phyloP scores from a whole-genome alignment of 352 stramenopile species.

The Peronospora destructor region DNA sequence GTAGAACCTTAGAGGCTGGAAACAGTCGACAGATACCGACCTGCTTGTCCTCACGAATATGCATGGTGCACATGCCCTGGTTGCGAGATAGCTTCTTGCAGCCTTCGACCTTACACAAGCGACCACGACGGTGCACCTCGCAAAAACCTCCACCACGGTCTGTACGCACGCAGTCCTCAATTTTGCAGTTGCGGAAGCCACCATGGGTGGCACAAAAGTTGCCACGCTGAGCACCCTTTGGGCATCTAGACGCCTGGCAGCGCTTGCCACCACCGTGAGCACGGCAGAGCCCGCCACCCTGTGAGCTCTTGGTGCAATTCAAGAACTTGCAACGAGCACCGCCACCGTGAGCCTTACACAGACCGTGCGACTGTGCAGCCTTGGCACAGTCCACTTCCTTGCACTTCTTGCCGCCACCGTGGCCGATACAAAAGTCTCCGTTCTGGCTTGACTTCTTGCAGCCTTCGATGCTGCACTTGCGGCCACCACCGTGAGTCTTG shows the following conservation, averaged over 20 bases:
- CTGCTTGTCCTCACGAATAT: conserved; percentile 84
- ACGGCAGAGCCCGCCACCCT: conserved; percentile 68
- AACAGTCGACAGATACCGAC: conserved; percentile 6
- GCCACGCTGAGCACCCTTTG: conserved; percentile 74
- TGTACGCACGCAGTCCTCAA: conserved; percentile 74
- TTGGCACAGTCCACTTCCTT: conserved; percentile 78
- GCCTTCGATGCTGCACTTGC: conserved; percentile 78
- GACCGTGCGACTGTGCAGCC: conserved; percentile 74
- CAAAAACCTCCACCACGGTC: conserved; percentile 80
- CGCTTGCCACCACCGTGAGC: conserved; percentile 77
- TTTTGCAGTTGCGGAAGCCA: conserved; percentile 83
- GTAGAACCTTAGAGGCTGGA: neutral
- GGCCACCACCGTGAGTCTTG: conserved; percentile 77
- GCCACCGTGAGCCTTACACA: conserved; percentile 81
- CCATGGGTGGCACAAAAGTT: conserved; percentile 84
- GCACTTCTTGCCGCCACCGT: conserved; percentile 84
- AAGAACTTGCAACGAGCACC: conserved; percentile 78
- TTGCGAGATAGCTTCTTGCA: conserved; percentile 87
- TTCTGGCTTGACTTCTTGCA: conserved; percentile 86
- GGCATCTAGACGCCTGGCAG: conserved; percentile 61
- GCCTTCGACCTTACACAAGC: conserved; percentile 74
- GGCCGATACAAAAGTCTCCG: conserved; percentile 82
- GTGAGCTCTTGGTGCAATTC: conserved; percentile 78
- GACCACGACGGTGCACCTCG: conserved; percentile 75
- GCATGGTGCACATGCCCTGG: conserved; percentile 86